Evolutionary conservation across 176 grass and related monocot species (phyloP).

Genomic region (Oryza glumipatula): DNA sequence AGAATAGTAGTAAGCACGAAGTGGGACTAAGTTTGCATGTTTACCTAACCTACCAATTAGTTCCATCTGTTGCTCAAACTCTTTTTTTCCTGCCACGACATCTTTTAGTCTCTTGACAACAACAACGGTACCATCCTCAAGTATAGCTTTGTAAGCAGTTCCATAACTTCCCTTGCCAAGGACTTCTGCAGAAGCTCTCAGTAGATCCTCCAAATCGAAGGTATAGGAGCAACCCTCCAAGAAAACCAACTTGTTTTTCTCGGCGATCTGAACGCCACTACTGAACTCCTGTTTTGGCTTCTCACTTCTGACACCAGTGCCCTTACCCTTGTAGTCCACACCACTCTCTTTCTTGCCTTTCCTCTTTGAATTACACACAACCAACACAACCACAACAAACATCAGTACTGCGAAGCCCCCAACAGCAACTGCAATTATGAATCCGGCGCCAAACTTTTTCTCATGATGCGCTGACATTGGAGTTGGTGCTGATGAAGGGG

Average conservation of each 20-base stretch:
- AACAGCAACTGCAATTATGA: constrained; percentile 78
- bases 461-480: constrained; percentile 19
- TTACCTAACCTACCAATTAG: constrained; percentile 69
- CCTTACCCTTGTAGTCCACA: constrained; percentile 48
- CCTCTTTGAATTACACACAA: constrained; percentile 67
- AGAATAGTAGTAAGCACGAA: constrained; percentile 96
- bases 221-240: constrained; percentile 86
- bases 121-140: constrained; percentile 86
- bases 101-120: constrained; percentile 97
- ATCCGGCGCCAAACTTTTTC: constrained; percentile 65
- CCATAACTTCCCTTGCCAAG: constrained; percentile 95
- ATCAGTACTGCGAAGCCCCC: constrained; percentile 72
- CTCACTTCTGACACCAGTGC: constrained; percentile 45
- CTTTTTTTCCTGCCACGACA: constrained; percentile 75
- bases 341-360: constrained; percentile 49
- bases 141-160: constrained; percentile 89
- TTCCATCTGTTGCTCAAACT: constrained; percentile 99
- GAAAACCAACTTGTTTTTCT: constrained; percentile 92
- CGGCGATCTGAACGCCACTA: constrained; percentile 76
- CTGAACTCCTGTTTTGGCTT: constrained; percentile 82
- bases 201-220: constrained; percentile 96
- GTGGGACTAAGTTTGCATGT: constrained; percentile 65
- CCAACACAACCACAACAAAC: constrained; percentile 58
- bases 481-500: constrained; percentile 38
- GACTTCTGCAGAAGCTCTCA: constrained; percentile 95